These are phyloP conservation scores for Trypanosoma lewisi DNA, from an alignment of 208 protist genomes.

Conservation along the genomic window DNA sequence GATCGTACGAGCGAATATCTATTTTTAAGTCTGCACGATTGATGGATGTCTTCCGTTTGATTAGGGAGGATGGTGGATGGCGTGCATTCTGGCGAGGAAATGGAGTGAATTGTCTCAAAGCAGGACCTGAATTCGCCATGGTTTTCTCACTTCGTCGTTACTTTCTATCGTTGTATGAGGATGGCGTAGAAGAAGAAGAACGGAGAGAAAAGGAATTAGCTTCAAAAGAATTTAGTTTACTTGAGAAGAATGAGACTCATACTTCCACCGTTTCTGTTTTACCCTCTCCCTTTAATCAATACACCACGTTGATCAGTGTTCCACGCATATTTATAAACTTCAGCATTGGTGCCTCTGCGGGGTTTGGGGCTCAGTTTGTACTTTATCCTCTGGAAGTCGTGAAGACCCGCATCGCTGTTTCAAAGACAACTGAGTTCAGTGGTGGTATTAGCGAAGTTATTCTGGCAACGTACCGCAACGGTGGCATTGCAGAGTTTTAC, in stretches of 20 bases:
- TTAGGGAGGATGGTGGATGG: constrained; percentile 74
- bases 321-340: constrained; percentile 85
- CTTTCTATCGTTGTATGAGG: constrained; percentile 76
- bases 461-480: constrained; percentile 50
- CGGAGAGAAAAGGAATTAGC: neutral
- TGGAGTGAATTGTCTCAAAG: constrained; percentile 88
- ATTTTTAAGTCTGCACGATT: constrained; percentile 46
- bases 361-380: constrained; percentile 80
- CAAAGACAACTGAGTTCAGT: constrained; percentile 60
- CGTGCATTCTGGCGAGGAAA: constrained; percentile 89
- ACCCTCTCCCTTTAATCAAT: constrained; percentile 53
- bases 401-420: constrained; percentile 86
- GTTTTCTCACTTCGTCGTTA: constrained; percentile 86
- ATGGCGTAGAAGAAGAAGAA: constrained; percentile 64
- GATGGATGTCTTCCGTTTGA: constrained; percentile 71
- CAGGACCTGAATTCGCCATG: constrained; percentile 88
- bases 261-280: constrained; percentile 37
- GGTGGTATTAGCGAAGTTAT: constrained; percentile 69
- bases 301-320: constrained; percentile 39
- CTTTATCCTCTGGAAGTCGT: constrained; percentile 91
- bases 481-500: constrained; percentile 84
- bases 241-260: neutral
- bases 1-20: constrained; percentile 12
- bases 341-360: constrained; percentile 74
- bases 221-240: neutral